phyloP scores from a whole-genome alignment of 192 early-diverging fungal species.

The Coemansia sp. region DNA sequence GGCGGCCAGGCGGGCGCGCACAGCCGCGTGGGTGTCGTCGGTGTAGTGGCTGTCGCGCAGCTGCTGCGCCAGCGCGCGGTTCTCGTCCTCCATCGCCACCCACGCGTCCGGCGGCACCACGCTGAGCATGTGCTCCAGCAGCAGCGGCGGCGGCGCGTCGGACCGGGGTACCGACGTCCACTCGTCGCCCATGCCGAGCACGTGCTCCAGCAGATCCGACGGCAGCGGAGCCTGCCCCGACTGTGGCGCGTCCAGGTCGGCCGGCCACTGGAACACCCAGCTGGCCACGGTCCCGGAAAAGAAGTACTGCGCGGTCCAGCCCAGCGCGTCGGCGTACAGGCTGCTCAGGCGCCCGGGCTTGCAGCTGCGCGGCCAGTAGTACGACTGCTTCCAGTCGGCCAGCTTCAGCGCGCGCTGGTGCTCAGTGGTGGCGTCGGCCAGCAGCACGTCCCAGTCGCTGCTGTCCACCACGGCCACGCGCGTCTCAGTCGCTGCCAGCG shows the following conservation, averaged over 20 bases:
- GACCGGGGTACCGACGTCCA: conserved; percentile 9
- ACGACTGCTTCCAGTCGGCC: conserved; percentile 10
- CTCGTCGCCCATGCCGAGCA: neutral
- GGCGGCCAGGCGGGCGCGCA: neutral
- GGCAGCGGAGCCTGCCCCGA: conserved; percentile 17
- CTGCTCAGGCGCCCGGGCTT: neutral
- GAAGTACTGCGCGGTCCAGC: conserved; percentile 33
- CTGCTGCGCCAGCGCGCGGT: conserved; percentile 5
- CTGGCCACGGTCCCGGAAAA: conserved; percentile 23
- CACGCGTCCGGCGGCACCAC: conserved; percentile 26
- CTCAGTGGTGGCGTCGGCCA: conserved; percentile 22
- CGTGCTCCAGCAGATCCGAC: conserved; percentile 18
- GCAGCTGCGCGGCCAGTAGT: conserved; percentile 8
- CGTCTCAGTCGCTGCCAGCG: neutral
- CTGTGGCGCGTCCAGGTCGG: conserved; percentile 5
- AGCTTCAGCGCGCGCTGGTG: conserved; percentile 6
- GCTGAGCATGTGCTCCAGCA: conserved; percentile 31
- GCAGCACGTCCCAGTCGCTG: conserved; percentile 22
- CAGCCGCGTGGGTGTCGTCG: conserved; percentile 1
- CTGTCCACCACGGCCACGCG: conserved; percentile 16
- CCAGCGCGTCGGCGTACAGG: conserved; percentile 24
- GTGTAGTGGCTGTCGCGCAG: conserved; percentile 12
- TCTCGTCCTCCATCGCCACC: neutral
- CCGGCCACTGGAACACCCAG: conserved; percentile 42
- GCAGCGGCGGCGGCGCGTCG: conserved; percentile 10